A percentile compares a stretch with the other conserved stretches of the same genome.
phyloP scores from a whole-genome alignment of 495 filamentous ascomycete species.

The Daldinia loculata region DNA sequence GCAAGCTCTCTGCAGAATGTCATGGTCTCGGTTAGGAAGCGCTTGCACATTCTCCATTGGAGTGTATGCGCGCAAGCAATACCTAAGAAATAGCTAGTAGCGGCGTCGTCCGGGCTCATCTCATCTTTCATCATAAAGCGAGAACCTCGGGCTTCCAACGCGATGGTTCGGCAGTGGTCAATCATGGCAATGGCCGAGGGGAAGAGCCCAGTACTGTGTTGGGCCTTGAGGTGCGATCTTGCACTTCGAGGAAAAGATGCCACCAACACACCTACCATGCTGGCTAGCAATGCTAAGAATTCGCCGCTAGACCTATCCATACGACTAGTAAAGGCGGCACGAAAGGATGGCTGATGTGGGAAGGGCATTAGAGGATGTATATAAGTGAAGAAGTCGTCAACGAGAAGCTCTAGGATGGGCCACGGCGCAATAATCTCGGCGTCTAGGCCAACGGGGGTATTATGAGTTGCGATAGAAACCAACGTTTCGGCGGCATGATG shows the following conservation, averaged over 20 bases:
- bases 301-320: constrained; percentile 73
- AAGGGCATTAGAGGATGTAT: constrained; percentile 88
- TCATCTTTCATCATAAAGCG: constrained; percentile 71
- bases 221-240: constrained; percentile 71
- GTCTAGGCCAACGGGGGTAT: constrained; percentile 50
- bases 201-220: constrained; percentile 63
- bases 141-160: constrained; percentile 73
- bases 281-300: constrained; percentile 80
- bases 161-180: constrained; percentile 75
- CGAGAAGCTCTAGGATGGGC: constrained; percentile 68
- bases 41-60: constrained; percentile 69
- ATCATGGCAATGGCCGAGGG: constrained; percentile 77
- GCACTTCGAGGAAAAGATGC: constrained; percentile 85
- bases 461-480: constrained; percentile 50
- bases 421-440: constrained; percentile 80
- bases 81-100: constrained; percentile 84
- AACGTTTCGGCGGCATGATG: constrained; percentile 62
- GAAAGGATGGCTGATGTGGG: constrained; percentile 87
- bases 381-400: constrained; percentile 91
- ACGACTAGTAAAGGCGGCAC: constrained; percentile 71
- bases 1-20: constrained; percentile 74
- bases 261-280: constrained; percentile 80
- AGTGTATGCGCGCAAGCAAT: constrained; percentile 75
- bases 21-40: constrained; percentile 78
- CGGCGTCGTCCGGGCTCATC: constrained; percentile 79